Evolutionary conservation across 2,329 filamentous ascomycete genomes (phyloP), one percentile per base, ranked within the genome.

Genomic region (Hyphodiscus sp.): DNA sequence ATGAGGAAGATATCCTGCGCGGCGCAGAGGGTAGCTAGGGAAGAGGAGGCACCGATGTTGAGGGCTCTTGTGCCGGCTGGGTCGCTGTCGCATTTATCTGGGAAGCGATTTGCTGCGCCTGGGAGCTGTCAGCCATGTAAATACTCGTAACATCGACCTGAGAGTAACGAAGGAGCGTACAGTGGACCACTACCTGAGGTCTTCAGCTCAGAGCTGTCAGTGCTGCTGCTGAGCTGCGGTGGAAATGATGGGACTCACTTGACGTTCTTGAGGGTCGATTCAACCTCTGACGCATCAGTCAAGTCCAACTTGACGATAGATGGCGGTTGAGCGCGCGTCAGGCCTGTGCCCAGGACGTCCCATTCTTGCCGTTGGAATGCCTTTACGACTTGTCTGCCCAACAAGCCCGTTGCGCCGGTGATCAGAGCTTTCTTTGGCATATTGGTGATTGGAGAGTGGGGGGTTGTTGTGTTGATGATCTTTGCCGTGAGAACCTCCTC

Each of bases 31-130:
- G 75, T 69, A 10, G 89, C 88, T 13, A 96, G 79, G 9, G 73
- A 71, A 47, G 76, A 73, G 46, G 88, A 87, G 2, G 89, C 86
- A 2, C 81, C 76, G 13, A 92, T 82, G 65, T 95, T 95, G 63
- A 95, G 75, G 18, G 78, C 78, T 56, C 79, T 80, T 2, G 90
- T 89, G 51, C 82, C 87, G 55, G 85, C 80, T 2, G 90, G 91
- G 68, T 96, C 82, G 59, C 81, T 79, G 63, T 91, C 86, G 65
- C 91, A 92, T 67, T 87, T 86, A 70, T 96, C 91, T 1, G 91
- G 91, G 65, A 86, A 95, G 57, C 89, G 83, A 70, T 95, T 91
- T 45, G 91, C 91, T 42, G 91, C 91, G 67, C 87, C 87, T 91
- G 51, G 15, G 48, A 52, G 26, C 8, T 2, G 38, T 60, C 43